Percentiles rank a stretch among this genome's conserved stretches.
Conservation (phyloP, 2,329 filamentous ascomycete genomes). For the Metarhizium rileyi region DNA sequence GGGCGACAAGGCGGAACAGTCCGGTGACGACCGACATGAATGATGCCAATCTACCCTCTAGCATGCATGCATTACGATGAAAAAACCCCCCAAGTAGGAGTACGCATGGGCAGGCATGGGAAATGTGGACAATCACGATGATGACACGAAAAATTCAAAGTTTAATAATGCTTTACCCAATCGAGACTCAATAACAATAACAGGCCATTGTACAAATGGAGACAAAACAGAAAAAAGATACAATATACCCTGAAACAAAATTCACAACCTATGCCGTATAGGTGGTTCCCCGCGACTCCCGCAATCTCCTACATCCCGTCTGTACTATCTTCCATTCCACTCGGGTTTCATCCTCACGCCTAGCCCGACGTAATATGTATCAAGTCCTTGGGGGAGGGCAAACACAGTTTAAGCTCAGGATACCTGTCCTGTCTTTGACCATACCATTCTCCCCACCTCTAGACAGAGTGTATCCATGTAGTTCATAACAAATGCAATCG, state of each 20-base stretch:
- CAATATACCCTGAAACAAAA: constrained; percentile 3
- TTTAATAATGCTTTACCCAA: constrained; percentile 16
- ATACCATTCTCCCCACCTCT: constrained; percentile 2
- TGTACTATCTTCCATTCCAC: constrained; percentile 1
- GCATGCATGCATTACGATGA: not conserved
- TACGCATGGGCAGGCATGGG: not conserved
- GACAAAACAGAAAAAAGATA: not conserved
- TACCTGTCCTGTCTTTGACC: constrained; percentile 6
- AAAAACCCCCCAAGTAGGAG: not conserved
- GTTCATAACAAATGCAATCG: constrained; percentile 21
- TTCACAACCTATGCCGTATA: constrained; percentile 3
- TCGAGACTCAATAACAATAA: constrained; percentile 8
- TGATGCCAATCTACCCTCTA: not conserved
- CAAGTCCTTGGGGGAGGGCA: constrained; percentile 6
- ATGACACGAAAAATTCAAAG: constrained; percentile 5
- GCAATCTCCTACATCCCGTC: constrained; percentile 4
- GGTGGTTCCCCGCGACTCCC: constrained; percentile 7
- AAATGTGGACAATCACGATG: not conserved
- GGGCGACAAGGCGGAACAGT: constrained; percentile 18
- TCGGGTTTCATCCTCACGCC: not conserved
- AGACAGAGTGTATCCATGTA: constrained; percentile 3
- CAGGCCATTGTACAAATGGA: constrained; percentile 2
- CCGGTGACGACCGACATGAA: constrained; percentile 13
- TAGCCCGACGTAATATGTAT: constrained; percentile 9
- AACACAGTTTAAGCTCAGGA: constrained; percentile 1